Evolutionary conservation across 345 rosid genomes (phyloP).

Genomic region (Euphorbia lathyris): DNA sequence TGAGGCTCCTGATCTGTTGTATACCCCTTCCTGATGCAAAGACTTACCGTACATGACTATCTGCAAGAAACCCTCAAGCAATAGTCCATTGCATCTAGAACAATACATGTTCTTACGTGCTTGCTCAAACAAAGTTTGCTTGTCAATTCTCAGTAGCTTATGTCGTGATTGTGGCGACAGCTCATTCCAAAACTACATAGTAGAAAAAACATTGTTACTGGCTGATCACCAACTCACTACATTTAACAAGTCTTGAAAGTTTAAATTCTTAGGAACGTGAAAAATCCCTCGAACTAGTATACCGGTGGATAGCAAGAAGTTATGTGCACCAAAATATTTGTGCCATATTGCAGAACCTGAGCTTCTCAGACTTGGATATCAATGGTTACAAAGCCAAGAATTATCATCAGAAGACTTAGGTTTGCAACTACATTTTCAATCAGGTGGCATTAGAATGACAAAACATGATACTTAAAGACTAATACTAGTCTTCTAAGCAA

Average conservation of each 20-base stretch:
- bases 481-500: constrained; percentile 10
- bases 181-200: constrained; percentile 81
- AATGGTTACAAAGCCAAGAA: background rate
- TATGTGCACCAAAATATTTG: background rate
- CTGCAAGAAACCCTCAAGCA: constrained; percentile 79
- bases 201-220: constrained; percentile 16
- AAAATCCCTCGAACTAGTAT: background rate
- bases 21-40: constrained; percentile 53
- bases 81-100: constrained; percentile 90
- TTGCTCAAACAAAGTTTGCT: constrained; percentile 84
- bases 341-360: background rate
- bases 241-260: background rate
- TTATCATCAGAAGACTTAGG: background rate
- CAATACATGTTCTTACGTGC: constrained; percentile 97
- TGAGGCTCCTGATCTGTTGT: constrained; percentile 34
- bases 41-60: constrained; percentile 80
- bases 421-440: background rate
- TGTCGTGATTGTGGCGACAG: constrained; percentile 54
- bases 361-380: background rate
- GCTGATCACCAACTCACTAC: constrained; percentile 7
- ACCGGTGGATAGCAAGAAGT: background rate
- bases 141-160: constrained; percentile 78
- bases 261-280: background rate
- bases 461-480: constrained; percentile 1
- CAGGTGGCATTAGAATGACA: background rate